These are phyloP conservation scores for Aureobasidium sp. DNA, from an alignment of 2,329 filamentous ascomycete species.

Conservation along the genomic window DNA sequence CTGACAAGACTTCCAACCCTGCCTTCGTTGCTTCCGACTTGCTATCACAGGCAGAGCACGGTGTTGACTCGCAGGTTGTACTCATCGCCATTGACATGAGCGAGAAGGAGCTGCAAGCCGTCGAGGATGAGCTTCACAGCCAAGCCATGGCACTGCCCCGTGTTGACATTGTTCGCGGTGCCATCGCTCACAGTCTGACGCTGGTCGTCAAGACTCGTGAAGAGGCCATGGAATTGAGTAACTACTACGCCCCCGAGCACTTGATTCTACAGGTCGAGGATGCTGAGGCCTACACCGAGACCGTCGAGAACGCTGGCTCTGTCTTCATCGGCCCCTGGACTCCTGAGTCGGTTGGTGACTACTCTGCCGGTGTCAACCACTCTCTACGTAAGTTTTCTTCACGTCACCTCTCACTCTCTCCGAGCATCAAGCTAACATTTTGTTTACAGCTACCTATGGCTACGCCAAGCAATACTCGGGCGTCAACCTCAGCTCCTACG, in stretches of 20 bases:
- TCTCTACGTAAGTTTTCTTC: conserved; percentile 72
- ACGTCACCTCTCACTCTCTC: neutral
- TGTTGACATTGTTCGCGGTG: conserved; percentile 83
- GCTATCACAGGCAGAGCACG: conserved; percentile 92
- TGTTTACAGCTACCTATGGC: conserved; percentile 72
- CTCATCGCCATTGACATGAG: conserved; percentile 74
- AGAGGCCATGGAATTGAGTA: conserved; percentile 73
- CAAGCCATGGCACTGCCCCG: conserved; percentile 82
- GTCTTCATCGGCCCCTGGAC: conserved; percentile 97
- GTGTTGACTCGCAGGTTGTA: conserved; percentile 90
- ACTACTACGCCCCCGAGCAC: conserved; percentile 93
- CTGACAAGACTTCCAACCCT: conserved; percentile 78
- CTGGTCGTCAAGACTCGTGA: conserved; percentile 66
- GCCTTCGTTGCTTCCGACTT: conserved; percentile 94
- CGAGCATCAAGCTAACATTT: neutral
- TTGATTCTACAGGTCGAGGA: conserved; percentile 82
- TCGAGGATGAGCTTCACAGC: conserved; percentile 82
- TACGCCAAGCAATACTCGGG: conserved; percentile 98
- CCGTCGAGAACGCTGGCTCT: conserved; percentile 87
- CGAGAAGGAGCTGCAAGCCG: conserved; percentile 64
- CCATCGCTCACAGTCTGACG: conserved; percentile 86
- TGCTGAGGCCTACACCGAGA: conserved; percentile 62
- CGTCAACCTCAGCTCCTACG: conserved; percentile 89
- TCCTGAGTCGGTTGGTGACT: conserved; percentile 94
- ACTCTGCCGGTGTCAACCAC: conserved; percentile 96